These are phyloP conservation scores for Trapa incisa DNA, from an alignment of 345 rosid species.

Conservation along the genomic window DNA sequence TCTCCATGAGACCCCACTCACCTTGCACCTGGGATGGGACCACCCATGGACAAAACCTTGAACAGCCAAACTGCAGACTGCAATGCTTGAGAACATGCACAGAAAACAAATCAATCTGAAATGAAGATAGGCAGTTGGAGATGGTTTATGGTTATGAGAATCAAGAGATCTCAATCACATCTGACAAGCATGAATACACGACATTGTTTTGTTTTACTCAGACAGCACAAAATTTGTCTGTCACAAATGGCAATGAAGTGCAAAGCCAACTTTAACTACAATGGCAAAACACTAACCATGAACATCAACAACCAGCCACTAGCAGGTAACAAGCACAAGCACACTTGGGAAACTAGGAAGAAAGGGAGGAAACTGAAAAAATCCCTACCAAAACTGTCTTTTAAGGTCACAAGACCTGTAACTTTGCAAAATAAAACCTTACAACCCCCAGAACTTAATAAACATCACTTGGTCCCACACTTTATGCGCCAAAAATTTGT, in stretches of 20 bases:
- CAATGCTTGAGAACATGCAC: too few relatives aligned
- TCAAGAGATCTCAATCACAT: too few relatives aligned
- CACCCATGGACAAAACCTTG: not conserved
- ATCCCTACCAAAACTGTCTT: not conserved
- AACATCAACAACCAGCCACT: not conserved
- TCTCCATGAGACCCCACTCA: not conserved
- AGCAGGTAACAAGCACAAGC: not conserved
- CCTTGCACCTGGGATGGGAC: conserved; percentile 15
- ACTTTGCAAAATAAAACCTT: not conserved
- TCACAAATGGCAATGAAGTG: too few relatives aligned
- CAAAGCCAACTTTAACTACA: too few relatives aligned
- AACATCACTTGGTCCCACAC: not conserved
- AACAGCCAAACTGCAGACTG: too few relatives aligned
- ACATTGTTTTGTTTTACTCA: too few relatives aligned
- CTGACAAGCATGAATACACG: too few relatives aligned
- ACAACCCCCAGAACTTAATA: not conserved
- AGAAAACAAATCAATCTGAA: too few relatives aligned
- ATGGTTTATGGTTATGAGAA: too few relatives aligned
- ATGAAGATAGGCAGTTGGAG: too few relatives aligned
- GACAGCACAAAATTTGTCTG: too few relatives aligned
- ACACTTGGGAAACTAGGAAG: not conserved
- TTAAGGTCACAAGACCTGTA: not conserved
- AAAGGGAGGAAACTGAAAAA: not conserved
- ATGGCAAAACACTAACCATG: too few relatives aligned
- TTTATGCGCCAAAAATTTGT: not conserved